Base-by-base conservation (phyloP, 1,284 basidiomycete species). In the Melampsora americana region DNA sequence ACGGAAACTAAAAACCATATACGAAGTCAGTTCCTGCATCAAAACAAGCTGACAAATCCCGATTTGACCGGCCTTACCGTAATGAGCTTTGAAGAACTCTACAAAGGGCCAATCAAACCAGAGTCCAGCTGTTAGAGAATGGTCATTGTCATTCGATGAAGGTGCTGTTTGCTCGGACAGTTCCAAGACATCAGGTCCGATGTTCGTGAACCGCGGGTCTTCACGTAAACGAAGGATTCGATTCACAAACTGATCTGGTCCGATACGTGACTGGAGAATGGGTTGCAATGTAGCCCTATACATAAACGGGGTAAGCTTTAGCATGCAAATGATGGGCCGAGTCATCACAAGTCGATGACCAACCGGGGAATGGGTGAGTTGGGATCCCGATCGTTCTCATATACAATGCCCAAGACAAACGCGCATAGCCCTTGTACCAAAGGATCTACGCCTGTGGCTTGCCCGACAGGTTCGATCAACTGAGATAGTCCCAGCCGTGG, bases 21-120 rank as follows among this genome's bases (percentile, higher is more conserved):
- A 1, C 11, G 9, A 28, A 18, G 67, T 35, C n/a, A 65, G 44
- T 46, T 9, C 74, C 66, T 23, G 64, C 71, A 70, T 73, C 61
- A 12, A 56, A 23, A 23, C 20, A 60, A 28, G 18, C 30, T n/a
- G 35, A 20, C n/a, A 30, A 48, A 42, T 42, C 39, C 66, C 32
- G 44, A 44, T 71, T 26, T 75, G 50, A 39, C 46, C 65, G 1
- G 1, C 85, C 92, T 82, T 80, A 95, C 94, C 92, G 80, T 93
- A 95, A 81, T 95, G 94, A 70, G 92, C 93, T 84, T 98, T 97
- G 90, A 93, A 95, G 82, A 98, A 99, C 83, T 99, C 95, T n/a
- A 97, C 90, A 84, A 98, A 99, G 1, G 90, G 88, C 93, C 94
- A 98, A 82, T 98, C 94, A 82, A 99, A 92, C 95, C 95, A 99